Evolutionary conservation across 495 filamentous ascomycete species (phyloP).

Genomic region (Trichoderma erinaceum): DNA sequence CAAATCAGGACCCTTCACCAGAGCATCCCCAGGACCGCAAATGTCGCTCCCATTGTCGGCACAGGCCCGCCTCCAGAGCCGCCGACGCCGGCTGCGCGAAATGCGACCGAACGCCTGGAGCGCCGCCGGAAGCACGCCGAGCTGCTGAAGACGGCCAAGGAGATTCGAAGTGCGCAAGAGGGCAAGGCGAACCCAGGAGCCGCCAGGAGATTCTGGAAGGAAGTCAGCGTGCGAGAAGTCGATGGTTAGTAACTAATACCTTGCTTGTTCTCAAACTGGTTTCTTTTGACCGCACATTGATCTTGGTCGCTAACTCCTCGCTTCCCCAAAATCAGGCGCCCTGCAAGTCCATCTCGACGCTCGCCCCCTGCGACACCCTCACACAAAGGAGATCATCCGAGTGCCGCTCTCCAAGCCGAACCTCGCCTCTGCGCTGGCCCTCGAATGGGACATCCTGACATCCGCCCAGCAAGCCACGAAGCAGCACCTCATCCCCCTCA

Average conservation of each 20-base stretch:
- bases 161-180: conserved; percentile 25
- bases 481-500: conserved; percentile 83
- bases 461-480: conserved; percentile 71
- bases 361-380: conserved; percentile 70
- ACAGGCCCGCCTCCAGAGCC: conserved; percentile 84
- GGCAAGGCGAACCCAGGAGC: conserved; percentile 19
- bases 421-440: conserved; percentile 77
- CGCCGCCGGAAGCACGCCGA: conserved; percentile 52
- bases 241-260: conserved; percentile 34
- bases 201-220: conserved; percentile 74
- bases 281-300: no score
- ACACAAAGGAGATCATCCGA: conserved; percentile 55
- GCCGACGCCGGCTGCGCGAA: conserved; percentile 35
- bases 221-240: conserved; percentile 58
- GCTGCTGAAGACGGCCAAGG: conserved; percentile 43
- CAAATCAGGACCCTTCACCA: conserved; percentile 34
- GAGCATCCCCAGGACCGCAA: conserved; percentile 36
- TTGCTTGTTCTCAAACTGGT: neutral
- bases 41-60: conserved; percentile 60
- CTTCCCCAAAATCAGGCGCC: conserved; percentile 39
- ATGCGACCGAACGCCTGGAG: conserved; percentile 36
- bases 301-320: conserved; percentile 9
- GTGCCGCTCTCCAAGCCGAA: conserved; percentile 70
- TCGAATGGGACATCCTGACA: conserved; percentile 86
- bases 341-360: conserved; percentile 73